Evolutionary conservation across 116 monocot species (phyloP).

Genomic region (Iris pallida): DNA sequence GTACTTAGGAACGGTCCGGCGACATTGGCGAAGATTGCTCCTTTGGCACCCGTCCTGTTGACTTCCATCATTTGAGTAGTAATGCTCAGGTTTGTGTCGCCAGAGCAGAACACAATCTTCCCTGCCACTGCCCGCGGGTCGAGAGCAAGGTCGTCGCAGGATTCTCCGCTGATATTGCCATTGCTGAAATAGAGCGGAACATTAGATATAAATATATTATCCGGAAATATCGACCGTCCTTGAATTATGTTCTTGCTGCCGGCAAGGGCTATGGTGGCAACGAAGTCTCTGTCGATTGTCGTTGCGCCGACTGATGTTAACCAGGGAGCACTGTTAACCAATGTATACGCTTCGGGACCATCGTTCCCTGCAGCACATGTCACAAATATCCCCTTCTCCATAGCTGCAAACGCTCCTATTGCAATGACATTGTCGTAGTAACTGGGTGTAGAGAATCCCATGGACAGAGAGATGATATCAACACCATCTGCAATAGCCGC

Average conservation of each 20-base stretch:
- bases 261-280: slow-evolving; percentile 17
- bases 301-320: slow-evolving; percentile 34
- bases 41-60: neutral
- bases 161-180: neutral
- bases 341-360: slow-evolving; percentile 20
- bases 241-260: neutral
- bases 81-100: neutral
- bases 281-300: slow-evolving; percentile 20
- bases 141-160: neutral
- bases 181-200: slow-evolving; percentile 15
- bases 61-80: neutral
- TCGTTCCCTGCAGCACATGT: slow-evolving; percentile 32
- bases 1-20: neutral
- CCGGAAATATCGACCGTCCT: slow-evolving; percentile 7
- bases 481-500: too few relatives aligned
- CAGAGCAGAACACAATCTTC: slow-evolving; percentile 23
- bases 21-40: slow-evolving; percentile 8
- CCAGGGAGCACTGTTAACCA: slow-evolving; percentile 42
- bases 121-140: slow-evolving; percentile 8
- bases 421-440: slow-evolving; percentile 14
- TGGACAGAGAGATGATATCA: too few relatives aligned
- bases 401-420: slow-evolving; percentile 24
- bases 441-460: neutral
- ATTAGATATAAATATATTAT: neutral
- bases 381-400: slow-evolving; percentile 5